A percentile compares a stretch with the other conserved stretches of the same genome.
Evolutionary conservation across 1,284 basidiomycete genomes (phyloP).

Genomic region (Cryptococcus amylolentus): DNA sequence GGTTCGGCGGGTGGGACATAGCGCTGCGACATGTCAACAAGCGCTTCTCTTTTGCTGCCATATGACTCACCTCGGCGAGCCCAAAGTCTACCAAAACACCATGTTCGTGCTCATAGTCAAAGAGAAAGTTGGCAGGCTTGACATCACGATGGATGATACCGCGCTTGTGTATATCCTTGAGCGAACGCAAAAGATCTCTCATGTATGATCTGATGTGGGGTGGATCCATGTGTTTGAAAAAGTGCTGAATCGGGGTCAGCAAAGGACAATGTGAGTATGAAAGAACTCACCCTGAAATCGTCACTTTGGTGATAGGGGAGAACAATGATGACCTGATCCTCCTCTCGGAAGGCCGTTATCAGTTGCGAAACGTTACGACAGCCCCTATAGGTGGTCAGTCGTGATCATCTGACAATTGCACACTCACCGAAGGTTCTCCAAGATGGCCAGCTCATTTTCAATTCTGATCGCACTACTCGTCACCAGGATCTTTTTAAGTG

Average conservation of each 20-base stretch:
- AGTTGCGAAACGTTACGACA: conserved; percentile 84
- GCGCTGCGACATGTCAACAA: conserved; percentile 29
- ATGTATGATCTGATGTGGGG: conserved; percentile 75
- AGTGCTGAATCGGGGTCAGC: conserved; percentile 31
- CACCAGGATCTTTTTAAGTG: conserved; percentile 95
- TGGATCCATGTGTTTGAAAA: conserved; percentile 48
- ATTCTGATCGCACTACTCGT: conserved; percentile 91
- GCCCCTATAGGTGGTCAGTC: conserved; percentile 56
- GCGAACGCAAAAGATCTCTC: conserved; percentile 81
- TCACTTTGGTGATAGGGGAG: conserved; percentile 92
- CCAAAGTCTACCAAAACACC: conserved; percentile 96
- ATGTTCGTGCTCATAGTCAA: conserved; percentile 75
- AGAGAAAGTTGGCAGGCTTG: conserved; percentile 97
- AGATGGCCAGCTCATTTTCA: conserved; percentile 89
- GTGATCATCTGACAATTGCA: not conserved
- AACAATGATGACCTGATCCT: conserved; percentile 89
- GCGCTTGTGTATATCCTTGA: conserved; percentile 83
- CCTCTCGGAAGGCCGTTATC: conserved; percentile 86
- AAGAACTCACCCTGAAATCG: conserved; percentile 78
- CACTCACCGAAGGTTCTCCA: conserved; percentile 63
- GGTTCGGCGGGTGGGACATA: conserved; percentile 49
- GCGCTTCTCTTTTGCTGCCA: not conserved
- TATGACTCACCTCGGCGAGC: conserved; percentile 72
- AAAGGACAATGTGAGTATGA: not conserved
- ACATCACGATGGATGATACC: conserved; percentile 95